A percentile compares a stretch with the other conserved stretches of the same genome.
Evolutionary conservation across 2,329 filamentous ascomycete genomes (phyloP).

Genomic region (Immersiporthe knoxdaviesiana): DNA sequence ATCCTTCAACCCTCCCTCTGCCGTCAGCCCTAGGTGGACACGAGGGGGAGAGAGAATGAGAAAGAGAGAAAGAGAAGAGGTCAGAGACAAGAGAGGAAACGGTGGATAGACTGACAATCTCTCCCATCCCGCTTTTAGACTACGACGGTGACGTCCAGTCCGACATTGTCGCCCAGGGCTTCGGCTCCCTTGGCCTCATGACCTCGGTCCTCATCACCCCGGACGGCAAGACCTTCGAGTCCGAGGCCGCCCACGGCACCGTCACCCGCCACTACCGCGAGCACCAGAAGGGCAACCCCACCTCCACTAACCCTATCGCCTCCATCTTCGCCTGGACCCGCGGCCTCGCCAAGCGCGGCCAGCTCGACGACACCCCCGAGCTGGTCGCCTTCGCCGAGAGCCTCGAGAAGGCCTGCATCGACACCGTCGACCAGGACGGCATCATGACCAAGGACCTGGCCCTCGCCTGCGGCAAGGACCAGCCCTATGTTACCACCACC

Average conservation of each 20-base stretch:
- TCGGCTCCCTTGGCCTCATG: constrained; percentile 97
- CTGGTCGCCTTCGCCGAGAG: constrained; percentile 88
- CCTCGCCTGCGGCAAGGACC: constrained; percentile 88
- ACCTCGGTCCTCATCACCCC: constrained; percentile 97
- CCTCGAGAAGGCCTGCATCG: constrained; percentile 90
- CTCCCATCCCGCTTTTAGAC: constrained; percentile 64
- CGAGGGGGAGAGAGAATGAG: too few relatives aligned
- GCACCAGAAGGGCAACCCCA: constrained; percentile 97
- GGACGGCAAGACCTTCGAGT: constrained; percentile 95
- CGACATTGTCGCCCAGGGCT: constrained; percentile 97
- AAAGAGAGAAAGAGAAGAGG: too few relatives aligned
- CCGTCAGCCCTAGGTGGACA: not conserved
- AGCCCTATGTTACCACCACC: constrained; percentile 86
- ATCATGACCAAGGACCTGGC: constrained; percentile 99
- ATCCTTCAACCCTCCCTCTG: not conserved
- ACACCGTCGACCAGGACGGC: constrained; percentile 89
- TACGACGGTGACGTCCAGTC: constrained; percentile 99
- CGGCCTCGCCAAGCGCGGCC: constrained; percentile 88
- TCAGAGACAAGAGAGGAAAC: not conserved
- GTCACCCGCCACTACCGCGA: constrained; percentile 98
- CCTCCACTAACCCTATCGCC: constrained; percentile 97
- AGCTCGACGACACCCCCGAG: constrained; percentile 90
- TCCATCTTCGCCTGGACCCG: constrained; percentile 99
- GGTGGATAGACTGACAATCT: not conserved
- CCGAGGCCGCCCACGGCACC: constrained; percentile 96